These are phyloP conservation scores for Solanum chacoense DNA, from an alignment of 305 asterid genomes.

Conservation along the genomic window DNA sequence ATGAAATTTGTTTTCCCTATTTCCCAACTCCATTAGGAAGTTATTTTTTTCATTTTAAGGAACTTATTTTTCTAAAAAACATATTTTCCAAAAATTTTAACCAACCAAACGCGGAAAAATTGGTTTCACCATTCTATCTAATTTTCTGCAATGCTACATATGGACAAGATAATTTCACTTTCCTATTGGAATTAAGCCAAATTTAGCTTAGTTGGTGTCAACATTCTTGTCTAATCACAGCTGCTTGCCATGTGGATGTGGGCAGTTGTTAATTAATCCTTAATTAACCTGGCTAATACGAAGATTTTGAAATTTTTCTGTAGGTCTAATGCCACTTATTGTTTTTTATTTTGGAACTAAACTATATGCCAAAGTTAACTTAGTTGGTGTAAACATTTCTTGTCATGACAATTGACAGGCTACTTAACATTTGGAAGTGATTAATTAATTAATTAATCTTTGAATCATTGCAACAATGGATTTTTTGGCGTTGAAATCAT, in stretches of 20 bases:
- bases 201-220: not conserved
- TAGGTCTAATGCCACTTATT: not conserved
- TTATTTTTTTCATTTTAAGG: not conserved
- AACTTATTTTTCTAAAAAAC: not conserved
- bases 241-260: not conserved
- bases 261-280: not conserved
- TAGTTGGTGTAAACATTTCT: not conserved
- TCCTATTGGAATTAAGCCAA: not conserved
- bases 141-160: not conserved
- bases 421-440: not conserved
- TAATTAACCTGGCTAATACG: not conserved
- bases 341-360: not conserved
- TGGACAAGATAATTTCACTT: not conserved
- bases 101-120: accelerated
- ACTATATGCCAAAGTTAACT: not conserved
- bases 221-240: not conserved
- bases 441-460: not conserved
- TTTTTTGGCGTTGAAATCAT: not conserved
- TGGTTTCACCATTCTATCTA: not conserved
- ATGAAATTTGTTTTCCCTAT: not conserved
- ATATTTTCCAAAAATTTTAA: not conserved
- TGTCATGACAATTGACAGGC: not conserved
- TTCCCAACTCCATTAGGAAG: not conserved
- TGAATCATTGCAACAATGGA: not conserved
- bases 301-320: too few species aligned